Percentiles rank a stretch among this genome's conserved stretches.
Conservation (phyloP, 1,284 basidiomycete species). For the Ganoderma multipileum region DNA sequence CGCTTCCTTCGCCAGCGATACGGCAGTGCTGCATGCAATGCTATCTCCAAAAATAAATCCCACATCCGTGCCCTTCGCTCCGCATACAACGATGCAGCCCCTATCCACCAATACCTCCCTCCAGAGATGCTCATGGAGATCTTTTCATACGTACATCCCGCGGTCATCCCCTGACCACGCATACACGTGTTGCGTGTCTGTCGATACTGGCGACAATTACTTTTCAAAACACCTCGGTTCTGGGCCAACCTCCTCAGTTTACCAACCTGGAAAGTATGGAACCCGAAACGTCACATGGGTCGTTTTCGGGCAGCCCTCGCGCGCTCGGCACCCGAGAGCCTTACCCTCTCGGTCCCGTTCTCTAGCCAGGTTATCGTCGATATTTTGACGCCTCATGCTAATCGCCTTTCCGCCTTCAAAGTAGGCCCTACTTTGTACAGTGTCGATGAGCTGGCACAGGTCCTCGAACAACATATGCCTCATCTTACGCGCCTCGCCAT, state of each 20-base stretch:
- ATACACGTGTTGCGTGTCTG: neutral
- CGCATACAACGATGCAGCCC: neutral
- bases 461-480: neutral
- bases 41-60: neutral
- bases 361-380: no score
- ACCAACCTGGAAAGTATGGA: neutral
- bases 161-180: no score
- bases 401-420: neutral
- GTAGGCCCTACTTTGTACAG: neutral
- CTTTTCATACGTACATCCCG: neutral
- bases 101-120: constrained; percentile 2
- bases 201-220: neutral
- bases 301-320: neutral
- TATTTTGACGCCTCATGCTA: neutral
- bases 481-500: neutral
- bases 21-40: neutral
- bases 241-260: constrained; percentile 8
- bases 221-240: neutral
- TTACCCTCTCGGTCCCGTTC: neutral
- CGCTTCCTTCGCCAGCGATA: neutral
- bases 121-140: constrained; percentile 5
- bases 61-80: constrained; percentile 3
- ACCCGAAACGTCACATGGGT: neutral
- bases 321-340: neutral
- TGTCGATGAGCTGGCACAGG: neutral